Percentiles rank a stretch among this genome's conserved stretches.
Evolutionary conservation across 2,329 filamentous ascomycete genomes (phyloP).

Genomic region (Aspergillus ustus): DNA sequence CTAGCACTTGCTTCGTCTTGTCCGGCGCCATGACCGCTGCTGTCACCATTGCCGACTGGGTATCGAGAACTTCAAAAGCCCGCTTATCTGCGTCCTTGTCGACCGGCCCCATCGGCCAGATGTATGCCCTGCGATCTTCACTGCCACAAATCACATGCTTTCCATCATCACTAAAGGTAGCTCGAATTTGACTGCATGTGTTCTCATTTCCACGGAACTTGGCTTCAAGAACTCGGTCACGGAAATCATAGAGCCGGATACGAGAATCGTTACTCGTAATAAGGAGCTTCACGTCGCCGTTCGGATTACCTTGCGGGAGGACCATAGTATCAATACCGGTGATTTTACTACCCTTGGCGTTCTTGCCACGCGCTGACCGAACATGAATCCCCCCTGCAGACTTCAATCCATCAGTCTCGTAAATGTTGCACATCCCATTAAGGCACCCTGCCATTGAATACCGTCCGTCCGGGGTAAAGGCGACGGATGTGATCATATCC

Average conservation of each 20-base stretch:
- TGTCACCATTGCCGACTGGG: conserved; percentile 85
- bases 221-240: conserved; percentile 80
- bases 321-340: conserved; percentile 83
- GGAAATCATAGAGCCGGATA: conserved; percentile 84
- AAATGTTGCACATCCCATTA: conserved; percentile 84
- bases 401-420: conserved; percentile 88
- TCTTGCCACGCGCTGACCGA: conserved; percentile 88
- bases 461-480: conserved; percentile 90
- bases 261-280: conserved; percentile 96
- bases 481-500: conserved; percentile 91
- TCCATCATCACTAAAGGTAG: conserved; percentile 84
- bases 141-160: conserved; percentile 89
- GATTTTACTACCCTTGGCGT: conserved; percentile 96
- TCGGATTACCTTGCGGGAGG: conserved; percentile 60
- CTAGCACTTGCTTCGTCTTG: conserved; percentile 75
- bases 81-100: conserved; percentile 78
- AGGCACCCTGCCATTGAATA: conserved; percentile 86
- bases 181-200: conserved; percentile 85
- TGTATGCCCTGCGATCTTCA: conserved; percentile 86
- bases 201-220: conserved; percentile 95
- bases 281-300: conserved; percentile 77
- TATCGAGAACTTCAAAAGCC: conserved; percentile 87
- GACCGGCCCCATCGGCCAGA: conserved; percentile 73
- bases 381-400: conserved; percentile 86
- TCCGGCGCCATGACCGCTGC: conserved; percentile 84